Evolutionary conservation across 306 rosid genomes (phyloP).

Genomic region (Acacia acuminata): DNA sequence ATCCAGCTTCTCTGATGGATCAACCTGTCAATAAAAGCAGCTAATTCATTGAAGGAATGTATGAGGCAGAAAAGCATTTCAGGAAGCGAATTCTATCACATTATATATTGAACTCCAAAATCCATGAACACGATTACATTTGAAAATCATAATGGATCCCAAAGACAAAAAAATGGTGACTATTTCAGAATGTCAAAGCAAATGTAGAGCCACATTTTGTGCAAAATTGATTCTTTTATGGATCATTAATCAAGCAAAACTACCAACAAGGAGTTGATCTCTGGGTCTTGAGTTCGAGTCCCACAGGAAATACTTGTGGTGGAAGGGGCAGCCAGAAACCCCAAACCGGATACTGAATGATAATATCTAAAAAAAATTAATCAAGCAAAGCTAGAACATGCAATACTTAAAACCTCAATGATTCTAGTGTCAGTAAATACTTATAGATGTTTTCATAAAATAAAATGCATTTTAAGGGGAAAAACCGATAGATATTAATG

Average conservation of each 20-base stretch:
- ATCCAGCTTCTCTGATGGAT: conserved; percentile 82
- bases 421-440: not conserved
- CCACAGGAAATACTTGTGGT: too few relatives aligned
- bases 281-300: too few relatives aligned
- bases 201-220: conserved; percentile 1
- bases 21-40: conserved; percentile 62
- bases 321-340: too few relatives aligned
- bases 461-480: not conserved
- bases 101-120: conserved; percentile 9
- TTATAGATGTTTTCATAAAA: not conserved
- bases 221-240: not conserved
- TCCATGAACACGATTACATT: conserved; percentile 1
- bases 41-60: conserved; percentile 16
- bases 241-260: not conserved
- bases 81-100: conserved; percentile 12
- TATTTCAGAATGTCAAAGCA: not conserved
- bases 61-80: not conserved
- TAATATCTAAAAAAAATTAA: too few relatives aligned
- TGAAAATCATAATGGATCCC: not conserved
- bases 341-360: too few relatives aligned
- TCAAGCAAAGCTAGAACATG: not conserved
- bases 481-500: not conserved
- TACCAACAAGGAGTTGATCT: too few relatives aligned
- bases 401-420: not conserved
- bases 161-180: not conserved